Base-by-base conservation (phyloP, 306 rosid genomes). In the Cicer chorassanicum region DNA sequence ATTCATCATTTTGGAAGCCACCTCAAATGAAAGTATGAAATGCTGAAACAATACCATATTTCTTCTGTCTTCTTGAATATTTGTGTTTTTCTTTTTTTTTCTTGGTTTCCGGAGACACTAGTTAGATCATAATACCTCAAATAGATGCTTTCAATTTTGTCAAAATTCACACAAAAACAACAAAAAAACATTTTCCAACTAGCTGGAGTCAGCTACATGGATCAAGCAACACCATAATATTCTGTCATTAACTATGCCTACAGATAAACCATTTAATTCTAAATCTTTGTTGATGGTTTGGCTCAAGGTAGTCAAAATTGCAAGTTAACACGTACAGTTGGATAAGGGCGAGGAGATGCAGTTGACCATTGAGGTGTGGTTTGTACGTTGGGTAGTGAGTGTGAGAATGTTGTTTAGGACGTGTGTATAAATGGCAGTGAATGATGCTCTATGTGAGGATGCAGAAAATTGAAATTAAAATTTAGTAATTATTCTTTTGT, bases 1-100 rank as follows among this genome's bases (percentile, higher is more conserved):
- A 82, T 83, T 87, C 96, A 38, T 68, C 85, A 39, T 93, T 91
- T 66, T 93, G 98, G 98, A 89, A 93, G 85, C 96, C 98, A 10
- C 91, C 90, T 80, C 98, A 93, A 82, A 91, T 91, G 96, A 71
- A 87, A 84, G 98, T 93, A 87, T 42, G 92, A 5, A 61, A 50
- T 41, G 14, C 48, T 72, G 15, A 67, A 21, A 80, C 69, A 14
- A 7, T 24, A 9, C n/a, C 6, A 59, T 2, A 83, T 68, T 16
- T 46, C 71, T 40, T 51, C 51, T 12, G 46, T 65, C 46, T 77
- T 73, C 71, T 78, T 59, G 9, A 65, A 36, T 77, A 38, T 53
- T 51, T 36, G 15, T 49, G 16, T 4, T 1, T 13, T 14, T 45
- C 16, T 44, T 19, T 18, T n/a, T 6, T 15, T 4, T 24, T 24